A percentile compares a stretch with the other conserved stretches of the same genome.
phyloP scores from a whole-genome alignment of 306 rosid species.

The Prunus mongolica region DNA sequence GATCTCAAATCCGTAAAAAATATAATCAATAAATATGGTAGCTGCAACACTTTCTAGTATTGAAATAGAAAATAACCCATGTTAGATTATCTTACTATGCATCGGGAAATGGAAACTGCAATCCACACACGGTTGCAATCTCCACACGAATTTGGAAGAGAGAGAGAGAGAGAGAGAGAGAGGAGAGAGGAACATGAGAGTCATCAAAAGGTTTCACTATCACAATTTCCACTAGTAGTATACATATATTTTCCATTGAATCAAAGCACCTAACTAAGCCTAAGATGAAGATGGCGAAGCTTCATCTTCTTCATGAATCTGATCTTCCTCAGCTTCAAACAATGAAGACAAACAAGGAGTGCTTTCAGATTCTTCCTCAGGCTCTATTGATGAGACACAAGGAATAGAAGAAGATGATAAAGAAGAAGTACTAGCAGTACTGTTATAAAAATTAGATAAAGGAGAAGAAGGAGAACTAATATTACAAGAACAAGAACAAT shows the following conservation, averaged over 20 bases:
- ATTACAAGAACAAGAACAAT: background rate
- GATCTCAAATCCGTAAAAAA: background rate
- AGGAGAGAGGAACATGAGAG: background rate
- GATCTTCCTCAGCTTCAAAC: constrained; percentile 41
- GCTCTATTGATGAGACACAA: constrained; percentile 37
- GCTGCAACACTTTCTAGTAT: background rate
- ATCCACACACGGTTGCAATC: background rate
- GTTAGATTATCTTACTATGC: background rate
- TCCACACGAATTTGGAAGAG: background rate
- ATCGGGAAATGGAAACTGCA: background rate
- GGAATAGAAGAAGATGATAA: constrained; percentile 38
- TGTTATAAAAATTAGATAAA: constrained; percentile 25
- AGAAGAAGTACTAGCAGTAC: constrained; percentile 26
- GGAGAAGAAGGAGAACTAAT: constrained; percentile 33
- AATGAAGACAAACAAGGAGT: constrained; percentile 42
- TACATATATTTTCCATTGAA: constrained; percentile 17
- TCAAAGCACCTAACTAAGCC: background rate
- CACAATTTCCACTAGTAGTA: constrained; percentile 1
- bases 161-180: background rate
- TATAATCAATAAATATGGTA: background rate
- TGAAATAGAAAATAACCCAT: background rate
- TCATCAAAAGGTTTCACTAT: constrained; percentile 3
- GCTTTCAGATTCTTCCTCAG: constrained; percentile 26
- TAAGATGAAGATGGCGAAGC: constrained; percentile 18
- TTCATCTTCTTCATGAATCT: constrained; percentile 20